Conservation (phyloP, 768 basidiomycete genomes). For the Auricularia sp. region DNA sequence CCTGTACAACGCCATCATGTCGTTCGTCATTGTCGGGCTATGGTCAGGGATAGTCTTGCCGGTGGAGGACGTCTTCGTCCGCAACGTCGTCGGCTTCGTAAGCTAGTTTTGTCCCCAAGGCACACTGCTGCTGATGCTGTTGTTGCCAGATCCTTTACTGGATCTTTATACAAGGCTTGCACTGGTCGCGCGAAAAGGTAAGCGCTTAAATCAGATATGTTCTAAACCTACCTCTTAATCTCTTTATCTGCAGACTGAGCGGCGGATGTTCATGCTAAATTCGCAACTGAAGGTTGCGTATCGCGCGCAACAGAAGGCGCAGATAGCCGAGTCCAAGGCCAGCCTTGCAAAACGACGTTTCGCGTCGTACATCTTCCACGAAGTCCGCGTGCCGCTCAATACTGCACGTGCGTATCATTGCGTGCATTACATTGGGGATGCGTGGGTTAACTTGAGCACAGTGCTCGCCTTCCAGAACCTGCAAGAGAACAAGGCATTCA, state of each 20-base stretch:
- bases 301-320: conserved; percentile 47
- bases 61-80: conserved; percentile 14
- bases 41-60: conserved; percentile 14
- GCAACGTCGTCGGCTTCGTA: conserved; percentile 10
- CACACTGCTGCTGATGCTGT: too few species aligned
- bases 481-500: conserved; percentile 23
- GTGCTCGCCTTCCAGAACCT: conserved; percentile 37
- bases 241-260: conserved; percentile 29
- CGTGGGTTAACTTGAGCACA: neutral
- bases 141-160: neutral
- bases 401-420: conserved; percentile 24
- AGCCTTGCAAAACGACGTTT: conserved; percentile 28
- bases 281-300: conserved; percentile 70
- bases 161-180: conserved; percentile 1
- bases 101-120: neutral
- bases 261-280: conserved; percentile 56
- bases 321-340: conserved; percentile 62
- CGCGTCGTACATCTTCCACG: conserved; percentile 40
- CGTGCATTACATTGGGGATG: neutral
- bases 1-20: conserved; percentile 15
- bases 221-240: too few species aligned
- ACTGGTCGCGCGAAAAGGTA: conserved; percentile 6
- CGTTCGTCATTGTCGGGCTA: conserved; percentile 13
- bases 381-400: conserved; percentile 43
- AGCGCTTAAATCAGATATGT: neutral